phyloP scores from a whole-genome alignment of 352 stramenopile species.

The Phytophthora megakarya region DNA sequence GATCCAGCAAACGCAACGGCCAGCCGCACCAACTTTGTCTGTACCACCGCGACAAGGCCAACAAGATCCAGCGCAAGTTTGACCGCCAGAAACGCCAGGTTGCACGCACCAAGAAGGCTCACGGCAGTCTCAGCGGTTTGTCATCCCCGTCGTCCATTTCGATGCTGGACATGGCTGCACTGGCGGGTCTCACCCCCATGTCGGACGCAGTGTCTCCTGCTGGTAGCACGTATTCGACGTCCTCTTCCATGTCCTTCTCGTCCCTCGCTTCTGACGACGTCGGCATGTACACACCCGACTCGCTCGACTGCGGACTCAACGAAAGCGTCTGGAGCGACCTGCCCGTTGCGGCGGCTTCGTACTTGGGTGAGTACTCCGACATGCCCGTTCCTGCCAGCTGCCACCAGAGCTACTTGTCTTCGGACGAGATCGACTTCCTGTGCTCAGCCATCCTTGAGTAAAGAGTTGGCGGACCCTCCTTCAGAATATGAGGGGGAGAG shows the following conservation, averaged over 20 bases:
- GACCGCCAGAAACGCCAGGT: conserved; percentile 87
- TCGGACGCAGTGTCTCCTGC: conserved; percentile 26
- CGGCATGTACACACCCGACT: conserved; percentile 67
- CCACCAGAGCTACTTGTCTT: conserved; percentile 62
- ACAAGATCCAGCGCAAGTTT: conserved; percentile 91
- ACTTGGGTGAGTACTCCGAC: conserved; percentile 28
- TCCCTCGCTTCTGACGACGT: conserved; percentile 47
- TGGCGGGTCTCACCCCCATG: conserved; percentile 29
- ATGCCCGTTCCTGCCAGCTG: conserved; percentile 31
- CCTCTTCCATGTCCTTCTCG: conserved; percentile 33
- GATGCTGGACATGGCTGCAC: conserved; percentile 41
- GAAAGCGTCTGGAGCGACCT: conserved; percentile 69
- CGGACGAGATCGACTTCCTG: conserved; percentile 88
- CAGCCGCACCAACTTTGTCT: conserved; percentile 87
- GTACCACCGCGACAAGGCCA: conserved; percentile 89
- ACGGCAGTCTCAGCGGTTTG: conserved; percentile 15
- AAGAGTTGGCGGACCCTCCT: conserved; percentile 2
- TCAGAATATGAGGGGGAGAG: conserved; percentile 18
- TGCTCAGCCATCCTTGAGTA: conserved; percentile 84
- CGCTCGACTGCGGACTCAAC: conserved; percentile 53
- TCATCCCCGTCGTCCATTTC: conserved; percentile 33
- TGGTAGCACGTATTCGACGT: conserved; percentile 35
- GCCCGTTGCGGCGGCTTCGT: conserved; percentile 30
- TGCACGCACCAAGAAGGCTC: conserved; percentile 56
- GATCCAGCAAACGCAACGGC: conserved; percentile 86